Percentiles rank a stretch among this genome's conserved stretches.
These are phyloP conservation scores for Backusella mclennaniae DNA, from an alignment of 192 early-diverging fungal species.

Conservation along the genomic window DNA sequence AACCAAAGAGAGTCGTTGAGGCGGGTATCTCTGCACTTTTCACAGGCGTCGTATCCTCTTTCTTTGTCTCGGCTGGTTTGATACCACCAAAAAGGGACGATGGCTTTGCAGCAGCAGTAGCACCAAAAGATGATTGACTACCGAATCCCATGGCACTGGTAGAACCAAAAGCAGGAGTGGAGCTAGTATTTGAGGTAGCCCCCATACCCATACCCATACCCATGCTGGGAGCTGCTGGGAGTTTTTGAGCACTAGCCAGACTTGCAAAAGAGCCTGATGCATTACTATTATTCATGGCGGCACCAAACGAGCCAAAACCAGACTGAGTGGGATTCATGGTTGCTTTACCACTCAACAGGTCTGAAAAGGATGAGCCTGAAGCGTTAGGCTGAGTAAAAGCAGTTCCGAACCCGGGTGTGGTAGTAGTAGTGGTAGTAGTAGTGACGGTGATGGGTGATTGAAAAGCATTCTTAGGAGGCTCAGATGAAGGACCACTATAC, in stretches of 20 bases:
- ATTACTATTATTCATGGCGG: neutral
- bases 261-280: conserved; percentile 1
- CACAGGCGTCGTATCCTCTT: neutral
- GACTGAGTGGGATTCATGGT: neutral
- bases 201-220: conserved; percentile 4
- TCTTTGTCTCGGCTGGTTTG: neutral
- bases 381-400: neutral
- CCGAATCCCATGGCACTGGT: conserved; percentile 15
- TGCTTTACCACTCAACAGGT: neutral
- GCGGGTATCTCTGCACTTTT: neutral
- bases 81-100: neutral
- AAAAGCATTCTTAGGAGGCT: neutral
- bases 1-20: neutral
- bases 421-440: neutral
- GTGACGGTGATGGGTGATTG: neutral
- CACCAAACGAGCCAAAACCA: conserved; percentile 1
- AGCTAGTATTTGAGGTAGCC: neutral
- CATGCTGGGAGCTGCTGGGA: conserved; percentile 1
- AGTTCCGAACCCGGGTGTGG: neutral
- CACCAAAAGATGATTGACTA: neutral
- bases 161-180: conserved; percentile 21
- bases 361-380: neutral
- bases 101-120: neutral
- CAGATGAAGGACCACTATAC: conserved; percentile 44
- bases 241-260: conserved; percentile 15